These are phyloP conservation scores for Bruguiera sexangula DNA, from an alignment of 345 rosid genomes.

Conservation along the genomic window DNA sequence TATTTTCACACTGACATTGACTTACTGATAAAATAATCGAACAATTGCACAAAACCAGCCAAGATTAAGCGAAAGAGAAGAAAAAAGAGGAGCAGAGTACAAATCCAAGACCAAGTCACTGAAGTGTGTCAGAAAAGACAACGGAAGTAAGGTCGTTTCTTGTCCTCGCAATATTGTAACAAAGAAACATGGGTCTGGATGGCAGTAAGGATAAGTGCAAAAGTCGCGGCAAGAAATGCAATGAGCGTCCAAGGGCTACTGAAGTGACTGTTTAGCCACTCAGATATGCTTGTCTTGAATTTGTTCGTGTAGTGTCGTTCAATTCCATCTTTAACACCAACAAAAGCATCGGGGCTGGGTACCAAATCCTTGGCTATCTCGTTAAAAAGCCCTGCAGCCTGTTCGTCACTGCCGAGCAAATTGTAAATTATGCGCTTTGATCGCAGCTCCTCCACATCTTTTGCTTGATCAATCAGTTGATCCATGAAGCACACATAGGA, in stretches of 20 bases:
- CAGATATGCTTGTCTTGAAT: not conserved
- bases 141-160: not conserved
- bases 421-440: constrained; percentile 5
- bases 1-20: too few relatives aligned
- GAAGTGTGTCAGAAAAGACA: not conserved
- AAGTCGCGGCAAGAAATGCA: constrained; percentile 1
- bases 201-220: constrained; percentile 3
- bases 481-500: constrained; percentile 20
- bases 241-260: constrained; percentile 14
- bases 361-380: constrained; percentile 12
- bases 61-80: too few relatives aligned
- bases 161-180: not conserved
- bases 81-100: too few relatives aligned
- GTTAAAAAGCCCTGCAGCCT: constrained; percentile 16
- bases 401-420: constrained; percentile 15
- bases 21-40: too few relatives aligned
- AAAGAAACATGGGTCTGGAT: constrained; percentile 6
- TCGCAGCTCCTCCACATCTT: constrained; percentile 20
- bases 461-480: constrained; percentile 12
- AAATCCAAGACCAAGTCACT: too few relatives aligned
- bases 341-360: not conserved
- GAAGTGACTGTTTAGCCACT: constrained; percentile 8
- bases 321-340: not conserved
- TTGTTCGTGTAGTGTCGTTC: not conserved
- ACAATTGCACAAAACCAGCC: too few relatives aligned